Evolutionary conservation across 2,329 filamentous ascomycete species (phyloP).

Genomic region (Epichloe sibirici): DNA sequence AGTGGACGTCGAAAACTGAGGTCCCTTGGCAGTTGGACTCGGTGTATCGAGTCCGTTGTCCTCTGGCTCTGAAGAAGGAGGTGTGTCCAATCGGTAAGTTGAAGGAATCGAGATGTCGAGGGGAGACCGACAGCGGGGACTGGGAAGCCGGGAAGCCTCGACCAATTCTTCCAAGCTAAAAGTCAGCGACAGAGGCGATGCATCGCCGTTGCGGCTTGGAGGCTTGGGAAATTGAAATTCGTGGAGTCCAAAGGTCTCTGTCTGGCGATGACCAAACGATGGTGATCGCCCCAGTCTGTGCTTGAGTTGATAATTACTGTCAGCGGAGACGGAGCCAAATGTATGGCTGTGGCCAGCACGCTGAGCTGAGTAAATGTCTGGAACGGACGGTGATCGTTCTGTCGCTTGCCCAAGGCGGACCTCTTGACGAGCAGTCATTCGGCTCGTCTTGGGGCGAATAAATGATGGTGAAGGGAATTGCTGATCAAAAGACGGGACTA

Average conservation of each 20-base stretch:
- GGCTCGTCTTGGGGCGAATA: slow-evolving; percentile 40
- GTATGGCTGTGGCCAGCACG: slow-evolving; percentile 5
- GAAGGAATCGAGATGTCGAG: slow-evolving; percentile 10
- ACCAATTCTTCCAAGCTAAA: slow-evolving; percentile 10
- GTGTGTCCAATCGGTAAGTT: slow-evolving; percentile 17
- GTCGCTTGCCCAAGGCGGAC: slow-evolving; percentile 18
- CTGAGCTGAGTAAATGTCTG: slow-evolving; percentile 7
- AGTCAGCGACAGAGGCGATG: slow-evolving; percentile 13
- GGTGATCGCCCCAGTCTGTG: slow-evolving; percentile 12
- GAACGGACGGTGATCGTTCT: slow-evolving; percentile 18
- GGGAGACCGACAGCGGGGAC: slow-evolving; percentile 14
- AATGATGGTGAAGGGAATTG: slow-evolving; percentile 41
- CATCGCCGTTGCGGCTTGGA: slow-evolving; percentile 16
- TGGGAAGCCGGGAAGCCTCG: slow-evolving; percentile 14
- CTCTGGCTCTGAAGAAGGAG: slow-evolving; percentile 19
- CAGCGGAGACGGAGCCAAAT: slow-evolving; percentile 7
- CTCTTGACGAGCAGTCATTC: slow-evolving; percentile 46
- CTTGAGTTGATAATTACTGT: slow-evolving; percentile 3
- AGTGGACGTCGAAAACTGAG: slow-evolving; percentile 6
- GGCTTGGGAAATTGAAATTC: slow-evolving; percentile 27
- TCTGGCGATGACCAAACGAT: slow-evolving; percentile 12
- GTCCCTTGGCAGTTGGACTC: slow-evolving; percentile 8
- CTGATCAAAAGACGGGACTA: slow-evolving; percentile 16
- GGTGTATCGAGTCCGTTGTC: slow-evolving; percentile 9
- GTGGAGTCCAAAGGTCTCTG: slow-evolving; percentile 17